Evolutionary conservation across 345 rosid species (phyloP).

Genomic region (Salix viminalis): DNA sequence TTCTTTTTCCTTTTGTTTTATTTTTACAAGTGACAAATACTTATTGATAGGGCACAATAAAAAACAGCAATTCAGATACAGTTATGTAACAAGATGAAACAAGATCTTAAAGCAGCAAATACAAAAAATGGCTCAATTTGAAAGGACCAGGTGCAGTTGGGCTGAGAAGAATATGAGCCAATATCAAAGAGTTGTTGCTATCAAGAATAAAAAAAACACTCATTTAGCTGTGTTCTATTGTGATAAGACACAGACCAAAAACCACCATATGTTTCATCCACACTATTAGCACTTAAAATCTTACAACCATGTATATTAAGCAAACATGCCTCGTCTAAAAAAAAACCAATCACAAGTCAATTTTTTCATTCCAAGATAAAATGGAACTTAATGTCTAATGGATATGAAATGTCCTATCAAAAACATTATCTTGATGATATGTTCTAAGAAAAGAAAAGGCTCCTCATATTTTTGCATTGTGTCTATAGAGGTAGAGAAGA

Average conservation of each 20-base stretch:
- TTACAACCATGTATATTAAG: neutral
- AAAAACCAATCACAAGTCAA: neutral
- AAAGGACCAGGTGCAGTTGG: neutral
- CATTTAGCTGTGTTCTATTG: neutral
- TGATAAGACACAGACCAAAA: neutral
- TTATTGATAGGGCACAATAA: neutral
- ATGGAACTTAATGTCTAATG: neutral
- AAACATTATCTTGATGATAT: neutral
- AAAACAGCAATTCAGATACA: neutral
- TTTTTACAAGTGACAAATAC: neutral
- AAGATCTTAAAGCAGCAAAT: neutral
- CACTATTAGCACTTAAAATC: neutral
- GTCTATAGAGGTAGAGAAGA: neutral
- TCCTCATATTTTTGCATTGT: neutral
- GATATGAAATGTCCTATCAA: neutral
- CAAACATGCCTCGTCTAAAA: neutral
- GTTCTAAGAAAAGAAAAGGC: neutral
- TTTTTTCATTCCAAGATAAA: neutral
- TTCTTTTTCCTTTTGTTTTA: too few species aligned
- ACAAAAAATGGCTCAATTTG: neutral
- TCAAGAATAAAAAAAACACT: neutral
- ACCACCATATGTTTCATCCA: neutral
- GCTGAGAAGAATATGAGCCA: neutral
- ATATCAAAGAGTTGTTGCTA: neutral
- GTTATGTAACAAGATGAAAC: neutral